These are phyloP conservation scores for Chlamydomonas asymmetrica DNA, from an alignment of 139 green algal species.

Conservation along the genomic window DNA sequence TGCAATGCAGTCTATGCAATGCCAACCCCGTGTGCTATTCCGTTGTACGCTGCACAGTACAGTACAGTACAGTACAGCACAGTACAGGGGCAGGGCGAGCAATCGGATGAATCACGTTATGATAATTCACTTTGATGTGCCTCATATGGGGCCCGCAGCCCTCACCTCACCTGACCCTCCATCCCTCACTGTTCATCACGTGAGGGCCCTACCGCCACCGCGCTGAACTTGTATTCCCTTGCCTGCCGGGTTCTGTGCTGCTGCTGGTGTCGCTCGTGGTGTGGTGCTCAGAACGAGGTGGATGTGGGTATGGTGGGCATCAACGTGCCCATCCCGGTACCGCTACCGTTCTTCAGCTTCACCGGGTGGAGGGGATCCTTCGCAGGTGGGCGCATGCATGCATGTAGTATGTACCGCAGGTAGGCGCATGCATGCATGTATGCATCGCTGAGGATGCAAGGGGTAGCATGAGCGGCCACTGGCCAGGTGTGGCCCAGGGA, in stretches of 20 bases:
- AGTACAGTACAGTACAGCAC: constrained; percentile 24
- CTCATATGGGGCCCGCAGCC: too few relatives aligned
- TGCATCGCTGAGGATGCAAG: background rate
- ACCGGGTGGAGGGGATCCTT: constrained; percentile 93
- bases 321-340: constrained; percentile 97
- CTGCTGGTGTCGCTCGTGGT: background rate
- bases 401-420: too few relatives aligned
- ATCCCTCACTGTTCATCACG: too few relatives aligned
- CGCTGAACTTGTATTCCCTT: too few relatives aligned
- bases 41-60: too few relatives aligned
- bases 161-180: too few relatives aligned
- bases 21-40: too few relatives aligned
- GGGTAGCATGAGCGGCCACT: background rate
- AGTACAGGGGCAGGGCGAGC: constrained; percentile 8
- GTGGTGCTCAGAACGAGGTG: constrained; percentile 27
- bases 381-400: constrained; percentile 9
- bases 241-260: background rate
- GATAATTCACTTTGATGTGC: too few relatives aligned
- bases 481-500: background rate
- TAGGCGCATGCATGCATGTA: too few relatives aligned
- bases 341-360: constrained; percentile 96
- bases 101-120: too few relatives aligned
- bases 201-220: too few relatives aligned
- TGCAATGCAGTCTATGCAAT: background rate
- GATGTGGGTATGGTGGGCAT: constrained; percentile 79